These are phyloP conservation scores for Cystobasidium onofrii DNA, from an alignment of 768 basidiomycete genomes.

Conservation along the genomic window DNA sequence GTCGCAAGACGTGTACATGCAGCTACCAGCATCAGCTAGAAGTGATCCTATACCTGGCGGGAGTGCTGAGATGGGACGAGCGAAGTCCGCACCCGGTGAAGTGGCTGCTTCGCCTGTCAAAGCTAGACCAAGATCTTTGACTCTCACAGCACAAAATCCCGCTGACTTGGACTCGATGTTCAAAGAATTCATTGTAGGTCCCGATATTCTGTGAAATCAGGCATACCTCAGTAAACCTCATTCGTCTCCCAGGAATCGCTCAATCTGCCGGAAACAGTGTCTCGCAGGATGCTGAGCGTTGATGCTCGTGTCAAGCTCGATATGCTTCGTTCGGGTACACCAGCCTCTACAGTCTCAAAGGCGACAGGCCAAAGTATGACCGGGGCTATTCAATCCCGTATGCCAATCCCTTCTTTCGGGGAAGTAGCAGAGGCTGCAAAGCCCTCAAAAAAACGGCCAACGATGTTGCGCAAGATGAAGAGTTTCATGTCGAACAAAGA, in stretches of 20 bases:
- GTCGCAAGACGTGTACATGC: background rate
- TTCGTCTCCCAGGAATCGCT: background rate
- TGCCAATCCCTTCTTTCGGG: conserved; percentile 14
- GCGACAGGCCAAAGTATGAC: background rate
- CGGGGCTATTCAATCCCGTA: background rate
- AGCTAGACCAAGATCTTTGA: conserved; percentile 21
- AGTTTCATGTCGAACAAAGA: conserved; percentile 15
- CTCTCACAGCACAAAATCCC: background rate
- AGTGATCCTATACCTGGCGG: background rate
- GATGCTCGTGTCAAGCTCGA: conserved; percentile 28
- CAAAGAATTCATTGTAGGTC: conserved; percentile 26
- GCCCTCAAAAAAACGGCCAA: conserved; percentile 8
- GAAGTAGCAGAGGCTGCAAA: background rate
- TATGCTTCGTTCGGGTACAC: conserved; percentile 21
- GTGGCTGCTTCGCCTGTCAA: background rate
- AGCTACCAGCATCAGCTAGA: background rate
- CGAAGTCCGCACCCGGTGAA: background rate
- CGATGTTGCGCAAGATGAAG: conserved; percentile 17
- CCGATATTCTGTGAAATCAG: background rate
- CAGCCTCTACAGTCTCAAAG: background rate
- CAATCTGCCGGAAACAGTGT: conserved; percentile 18
- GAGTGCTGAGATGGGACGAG: background rate
- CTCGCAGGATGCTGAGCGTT: conserved; percentile 20
- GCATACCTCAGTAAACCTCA: background rate
- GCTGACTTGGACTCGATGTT: conserved; percentile 20